These are phyloP conservation scores for Erigeron philadelphicus DNA, from an alignment of 140 eudicot species.

Conservation along the genomic window DNA sequence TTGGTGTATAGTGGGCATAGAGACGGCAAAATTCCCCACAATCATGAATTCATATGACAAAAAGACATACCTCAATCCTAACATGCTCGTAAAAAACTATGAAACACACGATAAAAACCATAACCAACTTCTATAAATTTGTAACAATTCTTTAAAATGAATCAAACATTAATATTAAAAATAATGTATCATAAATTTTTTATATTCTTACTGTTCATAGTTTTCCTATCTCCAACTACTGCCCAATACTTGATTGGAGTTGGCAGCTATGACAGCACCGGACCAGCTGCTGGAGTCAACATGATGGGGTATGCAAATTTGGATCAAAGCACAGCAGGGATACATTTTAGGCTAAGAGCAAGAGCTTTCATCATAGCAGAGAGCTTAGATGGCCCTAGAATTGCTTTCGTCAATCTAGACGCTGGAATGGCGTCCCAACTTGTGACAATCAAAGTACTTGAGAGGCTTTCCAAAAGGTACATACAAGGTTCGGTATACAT, in stretches of 20 bases:
- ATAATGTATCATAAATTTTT: slow-evolving; percentile 12
- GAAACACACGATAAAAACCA: slow-evolving; percentile 7
- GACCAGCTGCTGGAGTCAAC: slow-evolving; percentile 73
- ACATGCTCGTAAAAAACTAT: slow-evolving; percentile 39
- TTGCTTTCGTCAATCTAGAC: slow-evolving; percentile 66
- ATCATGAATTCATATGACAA: slow-evolving; percentile 20
- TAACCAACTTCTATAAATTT: slow-evolving; percentile 32
- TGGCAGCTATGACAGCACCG: slow-evolving; percentile 74
- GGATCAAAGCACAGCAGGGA: slow-evolving; percentile 52
- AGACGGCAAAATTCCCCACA: slow-evolving; percentile 10
- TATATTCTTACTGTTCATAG: slow-evolving; percentile 15
- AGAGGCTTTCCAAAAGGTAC: slow-evolving; percentile 49
- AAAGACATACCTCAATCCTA: slow-evolving; percentile 30
- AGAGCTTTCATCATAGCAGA: slow-evolving; percentile 67
- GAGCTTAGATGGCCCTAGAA: slow-evolving; percentile 37
- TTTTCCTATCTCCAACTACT: slow-evolving; percentile 10
- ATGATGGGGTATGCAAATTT: slow-evolving; percentile 78
- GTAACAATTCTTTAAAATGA: not conserved
- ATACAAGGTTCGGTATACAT: not conserved
- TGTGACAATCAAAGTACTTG: slow-evolving; percentile 60
- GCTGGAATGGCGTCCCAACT: slow-evolving; percentile 82
- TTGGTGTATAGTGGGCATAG: slow-evolving; percentile 10
- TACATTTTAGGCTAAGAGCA: slow-evolving; percentile 65
- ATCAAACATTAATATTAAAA: slow-evolving; percentile 15
- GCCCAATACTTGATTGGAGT: slow-evolving; percentile 62